phyloP scores from a whole-genome alignment of 169 alveolate genomes.

The Perkinsus marinus region DNA sequence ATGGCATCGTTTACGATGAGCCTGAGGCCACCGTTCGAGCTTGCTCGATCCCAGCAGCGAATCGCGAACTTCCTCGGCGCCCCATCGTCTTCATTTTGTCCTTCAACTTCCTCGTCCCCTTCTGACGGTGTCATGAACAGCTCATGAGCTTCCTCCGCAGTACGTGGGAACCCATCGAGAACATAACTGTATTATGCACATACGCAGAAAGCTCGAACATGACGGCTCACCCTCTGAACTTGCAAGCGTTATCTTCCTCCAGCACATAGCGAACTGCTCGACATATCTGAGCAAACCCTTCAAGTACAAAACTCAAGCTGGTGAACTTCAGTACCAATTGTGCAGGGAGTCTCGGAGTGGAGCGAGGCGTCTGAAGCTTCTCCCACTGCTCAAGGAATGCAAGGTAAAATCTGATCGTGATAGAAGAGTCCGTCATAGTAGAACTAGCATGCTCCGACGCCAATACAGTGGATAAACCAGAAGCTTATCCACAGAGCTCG shows the following conservation, averaged over 20 bases:
- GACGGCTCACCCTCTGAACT: neutral
- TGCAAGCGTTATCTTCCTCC: neutral
- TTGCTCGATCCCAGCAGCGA: neutral
- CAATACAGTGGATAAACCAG: too few relatives aligned
- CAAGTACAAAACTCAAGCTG: neutral
- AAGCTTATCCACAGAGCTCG: too few relatives aligned
- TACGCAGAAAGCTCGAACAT: neutral
- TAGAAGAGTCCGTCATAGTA: too few relatives aligned
- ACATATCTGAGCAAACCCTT: neutral
- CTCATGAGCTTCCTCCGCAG: conserved; percentile 40
- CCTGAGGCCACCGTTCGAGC: neutral
- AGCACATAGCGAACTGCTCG: neutral
- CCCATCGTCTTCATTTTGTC: conserved; percentile 16
- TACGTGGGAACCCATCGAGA: conserved; percentile 69
- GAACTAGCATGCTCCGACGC: too few relatives aligned
- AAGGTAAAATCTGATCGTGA: neutral
- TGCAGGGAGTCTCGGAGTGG: neutral
- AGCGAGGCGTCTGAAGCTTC: neutral
- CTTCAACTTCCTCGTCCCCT: conserved; percentile 26
- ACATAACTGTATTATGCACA: conserved; percentile 40
- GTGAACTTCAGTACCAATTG: neutral
- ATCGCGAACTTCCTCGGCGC: conserved; percentile 2
- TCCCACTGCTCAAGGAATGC: neutral
- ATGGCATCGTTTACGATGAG: neutral
- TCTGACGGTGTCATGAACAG: conserved; percentile 34